phyloP scores from a whole-genome alignment of 1,284 basidiomycete genomes.

The Prillingera fragicola region DNA sequence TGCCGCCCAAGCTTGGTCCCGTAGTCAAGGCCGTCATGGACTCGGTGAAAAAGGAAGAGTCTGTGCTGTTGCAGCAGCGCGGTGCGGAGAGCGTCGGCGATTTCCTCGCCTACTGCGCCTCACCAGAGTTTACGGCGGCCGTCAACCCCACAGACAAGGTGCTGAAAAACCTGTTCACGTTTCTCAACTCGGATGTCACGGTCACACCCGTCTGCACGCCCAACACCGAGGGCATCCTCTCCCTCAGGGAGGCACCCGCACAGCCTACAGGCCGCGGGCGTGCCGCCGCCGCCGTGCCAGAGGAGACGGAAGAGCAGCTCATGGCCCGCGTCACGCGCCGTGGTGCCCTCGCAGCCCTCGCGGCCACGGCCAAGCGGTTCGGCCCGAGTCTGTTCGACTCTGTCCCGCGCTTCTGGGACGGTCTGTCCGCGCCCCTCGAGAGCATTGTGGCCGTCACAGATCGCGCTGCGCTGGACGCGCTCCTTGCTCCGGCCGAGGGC shows the following conservation, averaged over 20 bases:
- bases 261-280: conserved; percentile 51
- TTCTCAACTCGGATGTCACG: conserved; percentile 86
- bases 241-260: conserved; percentile 55
- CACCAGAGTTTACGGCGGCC: conserved; percentile 55
- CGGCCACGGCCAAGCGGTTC: conserved; percentile 71
- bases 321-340: conserved; percentile 55
- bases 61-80: conserved; percentile 79
- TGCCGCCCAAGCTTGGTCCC: conserved; percentile 90
- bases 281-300: conserved; percentile 40
- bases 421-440: conserved; percentile 70
- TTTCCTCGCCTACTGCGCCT: conserved; percentile 81
- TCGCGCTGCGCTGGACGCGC: conserved; percentile 2
- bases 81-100: conserved; percentile 81
- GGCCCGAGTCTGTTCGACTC: conserved; percentile 65
- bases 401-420: conserved; percentile 90
- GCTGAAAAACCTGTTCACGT: conserved; percentile 94
- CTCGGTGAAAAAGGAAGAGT: conserved; percentile 94
- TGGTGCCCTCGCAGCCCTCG: conserved; percentile 80
- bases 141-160: conserved; percentile 79
- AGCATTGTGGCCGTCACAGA: not conserved
- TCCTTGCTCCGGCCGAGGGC: conserved; percentile 33
- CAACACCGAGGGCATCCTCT: conserved; percentile 70
- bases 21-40: conserved; percentile 98
- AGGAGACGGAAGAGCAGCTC: conserved; percentile 52
- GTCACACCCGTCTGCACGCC: conserved; percentile 79